These are phyloP conservation scores for Xylaria sp. DNA, from an alignment of 2,329 filamentous ascomycete species.

Conservation along the genomic window DNA sequence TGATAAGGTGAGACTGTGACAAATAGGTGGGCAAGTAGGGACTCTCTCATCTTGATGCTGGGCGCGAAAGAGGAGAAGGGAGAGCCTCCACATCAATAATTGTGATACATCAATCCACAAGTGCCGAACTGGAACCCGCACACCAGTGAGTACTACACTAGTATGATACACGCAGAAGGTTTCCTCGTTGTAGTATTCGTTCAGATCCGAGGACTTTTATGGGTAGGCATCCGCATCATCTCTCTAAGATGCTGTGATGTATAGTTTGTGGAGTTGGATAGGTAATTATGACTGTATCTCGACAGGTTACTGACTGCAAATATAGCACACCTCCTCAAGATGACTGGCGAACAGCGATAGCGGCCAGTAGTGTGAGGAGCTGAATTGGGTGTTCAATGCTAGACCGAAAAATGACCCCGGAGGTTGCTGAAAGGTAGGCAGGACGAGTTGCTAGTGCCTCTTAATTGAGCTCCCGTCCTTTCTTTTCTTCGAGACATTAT, in stretches of 20 bases:
- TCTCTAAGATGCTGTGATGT: not conserved
- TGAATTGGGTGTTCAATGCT: not conserved
- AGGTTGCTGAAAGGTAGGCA: conserved; percentile 7
- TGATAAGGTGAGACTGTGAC: not conserved
- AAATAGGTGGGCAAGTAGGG: not conserved
- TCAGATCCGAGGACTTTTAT: not conserved
- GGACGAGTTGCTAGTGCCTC: too few relatives aligned
- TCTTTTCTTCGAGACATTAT: too few relatives aligned
- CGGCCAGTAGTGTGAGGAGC: not conserved
- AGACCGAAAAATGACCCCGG: not conserved
- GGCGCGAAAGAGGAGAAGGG: not conserved
- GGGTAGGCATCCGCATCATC: not conserved
- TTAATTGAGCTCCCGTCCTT: too few relatives aligned
- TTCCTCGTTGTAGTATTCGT: not conserved
- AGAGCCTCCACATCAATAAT: not conserved
- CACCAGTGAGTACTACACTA: conserved; percentile 5
- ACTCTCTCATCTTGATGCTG: not conserved
- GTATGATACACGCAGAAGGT: not conserved
- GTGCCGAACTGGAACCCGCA: conserved; percentile 2
- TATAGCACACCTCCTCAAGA: not conserved
- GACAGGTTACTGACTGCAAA: not conserved
- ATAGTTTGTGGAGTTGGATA: not conserved
- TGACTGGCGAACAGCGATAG: not conserved
- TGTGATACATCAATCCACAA: conserved; percentile 16
- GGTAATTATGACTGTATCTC: conserved; percentile 4